A percentile compares a stretch with the other conserved stretches of the same genome.
Evolutionary conservation across 2,329 filamentous ascomycete species (phyloP).

Genomic region (Aspergillus pseudoterreus): DNA sequence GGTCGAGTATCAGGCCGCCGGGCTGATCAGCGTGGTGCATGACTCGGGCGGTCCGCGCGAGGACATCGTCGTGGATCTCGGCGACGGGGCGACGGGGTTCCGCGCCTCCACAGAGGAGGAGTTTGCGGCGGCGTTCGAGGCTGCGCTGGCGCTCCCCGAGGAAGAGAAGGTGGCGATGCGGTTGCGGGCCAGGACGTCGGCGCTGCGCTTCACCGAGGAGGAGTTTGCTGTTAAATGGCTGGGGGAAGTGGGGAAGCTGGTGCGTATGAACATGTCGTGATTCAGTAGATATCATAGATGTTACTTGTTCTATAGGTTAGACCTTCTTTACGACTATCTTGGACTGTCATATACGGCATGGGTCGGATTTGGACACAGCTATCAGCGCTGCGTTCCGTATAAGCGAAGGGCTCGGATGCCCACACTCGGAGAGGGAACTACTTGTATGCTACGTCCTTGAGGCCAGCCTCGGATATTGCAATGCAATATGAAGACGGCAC

Average conservation of each 20-base stretch:
- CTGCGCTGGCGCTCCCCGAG: conserved; percentile 63
- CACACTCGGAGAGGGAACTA: too few relatives aligned
- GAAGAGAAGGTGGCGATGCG: conserved; percentile 70
- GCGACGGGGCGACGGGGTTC: conserved; percentile 79
- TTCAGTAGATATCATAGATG: not conserved
- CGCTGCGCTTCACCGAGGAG: conserved; percentile 80
- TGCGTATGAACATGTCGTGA: conserved; percentile 41
- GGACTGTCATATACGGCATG: too few relatives aligned
- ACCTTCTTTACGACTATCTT: too few relatives aligned
- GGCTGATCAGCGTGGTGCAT: conserved; percentile 88
- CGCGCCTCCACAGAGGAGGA: conserved; percentile 74
- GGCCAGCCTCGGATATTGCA: too few relatives aligned
- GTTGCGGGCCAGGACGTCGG: conserved; percentile 69
- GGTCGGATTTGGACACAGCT: too few relatives aligned
- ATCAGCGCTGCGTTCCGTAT: too few relatives aligned
- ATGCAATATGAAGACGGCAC: too few relatives aligned
- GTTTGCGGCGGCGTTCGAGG: conserved; percentile 76
- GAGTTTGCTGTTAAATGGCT: conserved; percentile 81
- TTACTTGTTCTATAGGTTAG: too few relatives aligned
- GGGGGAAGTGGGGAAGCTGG: conserved; percentile 67
- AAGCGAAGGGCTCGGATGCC: too few relatives aligned
- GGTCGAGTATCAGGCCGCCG: conserved; percentile 95
- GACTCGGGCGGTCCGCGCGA: conserved; percentile 87
- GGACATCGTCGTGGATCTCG: conserved; percentile 82
- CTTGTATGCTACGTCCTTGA: too few relatives aligned